Conservation (phyloP, 495 filamentous ascomycete species). For the Corynascus novoguineensis region DNA sequence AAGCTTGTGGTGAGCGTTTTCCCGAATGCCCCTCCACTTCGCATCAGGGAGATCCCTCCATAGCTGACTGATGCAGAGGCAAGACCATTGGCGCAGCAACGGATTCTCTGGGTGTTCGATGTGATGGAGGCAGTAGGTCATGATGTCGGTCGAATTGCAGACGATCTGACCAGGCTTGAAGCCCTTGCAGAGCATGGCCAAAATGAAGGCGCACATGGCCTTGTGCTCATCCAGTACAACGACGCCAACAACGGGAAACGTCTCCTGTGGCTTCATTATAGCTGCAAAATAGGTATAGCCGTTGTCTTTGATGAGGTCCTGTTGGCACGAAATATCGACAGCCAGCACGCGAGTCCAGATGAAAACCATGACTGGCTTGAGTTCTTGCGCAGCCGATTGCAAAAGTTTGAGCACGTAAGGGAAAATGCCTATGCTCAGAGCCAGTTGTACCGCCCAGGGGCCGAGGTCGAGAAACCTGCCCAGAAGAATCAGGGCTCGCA, state of each 20-base stretch:
- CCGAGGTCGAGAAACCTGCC: slow-evolving; percentile 93
- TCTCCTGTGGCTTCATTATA: slow-evolving; percentile 76
- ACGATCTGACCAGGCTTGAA: slow-evolving; percentile 87
- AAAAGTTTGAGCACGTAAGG: slow-evolving; percentile 95
- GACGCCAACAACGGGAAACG: slow-evolving; percentile 77
- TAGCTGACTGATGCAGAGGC: slow-evolving; percentile 90
- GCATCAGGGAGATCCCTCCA: slow-evolving; percentile 88
- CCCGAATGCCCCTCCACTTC: slow-evolving; percentile 88
- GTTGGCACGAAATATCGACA: slow-evolving; percentile 87
- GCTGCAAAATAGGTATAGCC: slow-evolving; percentile 94
- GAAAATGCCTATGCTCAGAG: slow-evolving; percentile 96
- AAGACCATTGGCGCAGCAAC: slow-evolving; percentile 90
- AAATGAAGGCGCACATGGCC: slow-evolving; percentile 98
- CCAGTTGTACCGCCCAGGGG: slow-evolving; percentile 95
- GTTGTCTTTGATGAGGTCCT: slow-evolving; percentile 89
- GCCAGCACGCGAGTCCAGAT: slow-evolving; percentile 98
- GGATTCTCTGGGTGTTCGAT: slow-evolving; percentile 81
- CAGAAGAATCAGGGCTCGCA: slow-evolving; percentile 88
- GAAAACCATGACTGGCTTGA: slow-evolving; percentile 99
- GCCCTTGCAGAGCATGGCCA: slow-evolving; percentile 92
- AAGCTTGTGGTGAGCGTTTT: slow-evolving; percentile 70
- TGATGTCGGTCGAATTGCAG: slow-evolving; percentile 76
- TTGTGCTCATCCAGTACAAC: slow-evolving; percentile 85
- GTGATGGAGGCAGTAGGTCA: slow-evolving; percentile 75
- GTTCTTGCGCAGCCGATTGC: slow-evolving; percentile 87